Percentiles rank a stretch among this genome's conserved stretches.
These are phyloP conservation scores for Puccinia coronata DNA, from an alignment of 1,284 basidiomycete genomes.

Conservation along the genomic window DNA sequence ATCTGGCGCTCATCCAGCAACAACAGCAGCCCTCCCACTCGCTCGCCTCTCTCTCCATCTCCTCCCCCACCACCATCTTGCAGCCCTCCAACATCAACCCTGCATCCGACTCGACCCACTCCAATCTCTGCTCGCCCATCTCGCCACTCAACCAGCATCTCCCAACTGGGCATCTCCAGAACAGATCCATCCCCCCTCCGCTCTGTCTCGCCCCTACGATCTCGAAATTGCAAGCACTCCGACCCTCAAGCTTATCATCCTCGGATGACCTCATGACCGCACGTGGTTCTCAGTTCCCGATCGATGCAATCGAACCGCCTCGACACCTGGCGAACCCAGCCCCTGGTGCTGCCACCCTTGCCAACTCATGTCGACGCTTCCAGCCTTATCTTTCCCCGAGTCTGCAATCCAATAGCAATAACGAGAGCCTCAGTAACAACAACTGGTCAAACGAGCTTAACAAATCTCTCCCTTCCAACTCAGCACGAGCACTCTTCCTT, in stretches of 20 bases:
- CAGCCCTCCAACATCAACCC: neutral
- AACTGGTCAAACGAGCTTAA: neutral
- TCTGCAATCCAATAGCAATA: neutral
- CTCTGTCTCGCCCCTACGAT: too few relatives aligned
- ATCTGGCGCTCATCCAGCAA: too few relatives aligned
- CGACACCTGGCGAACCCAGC: neutral
- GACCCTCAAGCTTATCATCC: neutral
- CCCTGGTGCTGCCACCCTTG: too few relatives aligned
- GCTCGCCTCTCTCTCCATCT: neutral
- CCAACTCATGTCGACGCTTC: slow-evolving; percentile 25
- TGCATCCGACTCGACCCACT: neutral
- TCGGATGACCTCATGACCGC: slow-evolving; percentile 41
- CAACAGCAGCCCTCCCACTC: slow-evolving; percentile 3
- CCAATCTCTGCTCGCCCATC: neutral
- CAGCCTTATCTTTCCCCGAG: slow-evolving; percentile 12
- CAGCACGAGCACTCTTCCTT: neutral
- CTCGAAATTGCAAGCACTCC: too few relatives aligned
- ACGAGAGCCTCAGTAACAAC: neutral
- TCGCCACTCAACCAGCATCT: neutral
- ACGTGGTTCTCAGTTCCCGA: slow-evolving; percentile 31
- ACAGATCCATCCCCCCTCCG: slow-evolving; percentile 13
- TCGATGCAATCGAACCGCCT: slow-evolving; percentile 14
- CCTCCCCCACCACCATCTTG: neutral
- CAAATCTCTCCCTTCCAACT: neutral
- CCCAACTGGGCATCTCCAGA: neutral